Evolutionary conservation across 192 early-diverging fungal genomes (phyloP).

Genomic region (Coemansia sp.): DNA sequence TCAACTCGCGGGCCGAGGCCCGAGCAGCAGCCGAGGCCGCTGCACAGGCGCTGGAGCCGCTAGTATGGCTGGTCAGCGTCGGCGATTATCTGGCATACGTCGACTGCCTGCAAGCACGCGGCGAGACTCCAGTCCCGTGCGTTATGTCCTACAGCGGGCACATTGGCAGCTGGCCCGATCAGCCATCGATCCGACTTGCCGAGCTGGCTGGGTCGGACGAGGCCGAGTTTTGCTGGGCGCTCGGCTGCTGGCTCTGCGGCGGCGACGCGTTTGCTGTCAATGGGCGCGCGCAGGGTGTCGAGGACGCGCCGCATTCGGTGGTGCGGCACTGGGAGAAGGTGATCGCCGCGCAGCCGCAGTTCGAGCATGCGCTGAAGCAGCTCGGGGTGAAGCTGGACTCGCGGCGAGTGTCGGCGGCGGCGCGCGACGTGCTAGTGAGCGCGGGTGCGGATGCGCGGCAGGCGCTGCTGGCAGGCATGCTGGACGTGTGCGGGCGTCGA

Average conservation of each 20-base stretch:
- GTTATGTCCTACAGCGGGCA: conserved; percentile 31
- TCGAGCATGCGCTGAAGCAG: conserved; percentile 1
- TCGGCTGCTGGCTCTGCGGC: conserved; percentile 45
- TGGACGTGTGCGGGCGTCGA: conserved; percentile 30
- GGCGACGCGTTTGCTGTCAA: conserved; percentile 10
- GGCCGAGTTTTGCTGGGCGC: conserved; percentile 27
- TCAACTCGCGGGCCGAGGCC: conserved; percentile 31
- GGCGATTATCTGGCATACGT: conserved; percentile 39
- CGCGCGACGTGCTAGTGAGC: conserved; percentile 27
- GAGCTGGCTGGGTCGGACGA: not conserved
- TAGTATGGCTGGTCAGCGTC: conserved; percentile 34
- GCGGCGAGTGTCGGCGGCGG: conserved; percentile 4
- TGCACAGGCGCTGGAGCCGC: too few species aligned
- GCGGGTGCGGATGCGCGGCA: conserved; percentile 10
- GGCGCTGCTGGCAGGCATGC: conserved; percentile 38
- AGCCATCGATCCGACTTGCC: not conserved
- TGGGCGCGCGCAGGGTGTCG: not conserved
- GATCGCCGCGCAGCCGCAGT: not conserved
- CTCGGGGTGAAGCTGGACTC: conserved; percentile 5
- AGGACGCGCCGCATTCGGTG: conserved; percentile 13
- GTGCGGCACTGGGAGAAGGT: conserved; percentile 25
- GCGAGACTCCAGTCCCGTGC: conserved; percentile 40
- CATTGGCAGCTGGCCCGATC: conserved; percentile 16
- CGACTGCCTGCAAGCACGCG: conserved; percentile 7
- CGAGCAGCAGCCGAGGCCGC: conserved; percentile 9